Percentiles rank a stretch among this genome's conserved stretches.
Evolutionary conservation across 805 yeast genomes (phyloP).

Genomic region (Isabelozyma heimii): DNA sequence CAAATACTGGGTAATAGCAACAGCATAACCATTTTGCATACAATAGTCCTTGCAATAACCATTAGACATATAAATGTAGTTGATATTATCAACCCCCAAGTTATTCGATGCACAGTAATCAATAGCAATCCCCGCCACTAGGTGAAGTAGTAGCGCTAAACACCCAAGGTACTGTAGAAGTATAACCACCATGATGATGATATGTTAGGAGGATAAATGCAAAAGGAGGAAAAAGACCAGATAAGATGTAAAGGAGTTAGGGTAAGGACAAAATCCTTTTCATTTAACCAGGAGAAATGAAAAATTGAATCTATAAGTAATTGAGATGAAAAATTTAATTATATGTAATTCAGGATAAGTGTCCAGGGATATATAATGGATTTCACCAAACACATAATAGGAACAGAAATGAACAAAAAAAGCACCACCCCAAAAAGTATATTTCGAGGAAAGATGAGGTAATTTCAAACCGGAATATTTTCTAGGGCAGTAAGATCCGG

Average conservation of each 20-base stretch:
- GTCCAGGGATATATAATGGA: background rate
- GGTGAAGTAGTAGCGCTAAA: background rate
- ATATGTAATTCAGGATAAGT: background rate
- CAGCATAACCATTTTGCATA: conserved; percentile 37
- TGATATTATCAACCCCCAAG: background rate
- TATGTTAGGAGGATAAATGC: too few relatives aligned
- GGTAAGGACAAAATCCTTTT: too few relatives aligned
- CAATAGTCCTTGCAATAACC: conserved; percentile 55
- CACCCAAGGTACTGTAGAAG: conserved; percentile 1
- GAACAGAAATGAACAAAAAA: background rate
- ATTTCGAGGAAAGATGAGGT: background rate
- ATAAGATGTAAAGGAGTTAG: too few relatives aligned
- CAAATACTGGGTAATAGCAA: conserved; percentile 50
- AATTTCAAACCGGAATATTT: background rate
- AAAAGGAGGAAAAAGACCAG: too few relatives aligned
- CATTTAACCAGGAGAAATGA: too few relatives aligned
- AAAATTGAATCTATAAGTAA: too few relatives aligned
- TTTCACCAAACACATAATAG: background rate
- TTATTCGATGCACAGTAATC: background rate
- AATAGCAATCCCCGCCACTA: background rate
- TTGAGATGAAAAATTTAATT: background rate
- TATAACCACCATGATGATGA: background rate
- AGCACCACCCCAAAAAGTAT: background rate
- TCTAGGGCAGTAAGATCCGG: background rate
- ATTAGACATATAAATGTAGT: conserved; percentile 35